Base-by-base conservation (phyloP, 2,329 filamentous ascomycete species). In the Alternaria triticina region DNA sequence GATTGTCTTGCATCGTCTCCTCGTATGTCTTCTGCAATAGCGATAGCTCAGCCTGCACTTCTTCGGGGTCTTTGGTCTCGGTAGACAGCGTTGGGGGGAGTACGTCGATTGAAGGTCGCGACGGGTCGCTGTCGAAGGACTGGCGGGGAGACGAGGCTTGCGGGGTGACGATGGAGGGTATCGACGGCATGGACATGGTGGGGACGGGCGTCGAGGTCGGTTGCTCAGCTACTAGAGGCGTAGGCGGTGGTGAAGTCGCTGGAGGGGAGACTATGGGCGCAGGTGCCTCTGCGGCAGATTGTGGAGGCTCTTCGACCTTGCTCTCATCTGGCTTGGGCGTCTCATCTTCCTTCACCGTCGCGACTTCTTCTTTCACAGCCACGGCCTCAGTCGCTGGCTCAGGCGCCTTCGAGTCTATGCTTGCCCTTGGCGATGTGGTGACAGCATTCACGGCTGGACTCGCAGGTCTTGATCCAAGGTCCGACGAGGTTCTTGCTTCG, bases 1-100 rank as follows among this genome's bases (percentile, higher is more conserved):
- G 90, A 68, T 92, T 88, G 65, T 89, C 86, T 33, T 81, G 81
- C 62, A 88, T 83, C 1, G 83, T 83, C 28, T 82, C 80, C 51
- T 84, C 82, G 50, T 87, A 81, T 56, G 85, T 81, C 73, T 84
- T 74, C 72, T 82, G 83, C 65, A 88, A 77, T 46, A 83, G 80
- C 6, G 82, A 74, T 44, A 88, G 79, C 20, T 83, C 81, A 4
- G 79, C 72, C 55, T 85, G 82, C 13, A 85, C 73, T 17, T 68
- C 57, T 15, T 72, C 70, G n/a, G 74, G 70, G 28, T 74, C 71
- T 63, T 65, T 68, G 12, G 71, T 43, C 2, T 61, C 46, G 8
- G 68, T 65, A 43, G 86, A 77, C 12, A 82, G 80, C 5, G 77
- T 72, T 15, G 68, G 61, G 17, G 69, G 65, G 8, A 71, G 61